Conservation (phyloP, 139 green algal species). For the Desmodesmus armatus region DNA sequence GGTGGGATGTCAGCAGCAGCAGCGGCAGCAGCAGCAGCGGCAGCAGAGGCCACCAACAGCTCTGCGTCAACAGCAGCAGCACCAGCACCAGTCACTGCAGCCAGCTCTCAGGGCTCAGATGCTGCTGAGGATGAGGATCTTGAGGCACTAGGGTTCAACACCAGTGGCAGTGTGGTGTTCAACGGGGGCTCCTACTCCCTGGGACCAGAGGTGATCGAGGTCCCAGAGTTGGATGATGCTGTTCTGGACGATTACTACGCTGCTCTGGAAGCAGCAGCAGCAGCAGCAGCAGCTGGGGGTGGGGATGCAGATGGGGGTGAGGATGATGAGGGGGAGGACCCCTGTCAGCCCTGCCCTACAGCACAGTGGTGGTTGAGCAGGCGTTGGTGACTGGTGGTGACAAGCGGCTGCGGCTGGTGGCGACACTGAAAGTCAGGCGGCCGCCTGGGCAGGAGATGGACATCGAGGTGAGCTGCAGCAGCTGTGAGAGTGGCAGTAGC, state of each 20-base stretch:
- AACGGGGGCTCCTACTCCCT: constrained; percentile 63
- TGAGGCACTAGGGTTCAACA: constrained; percentile 62
- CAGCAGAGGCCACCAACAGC: neutral
- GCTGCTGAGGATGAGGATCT: constrained; percentile 51
- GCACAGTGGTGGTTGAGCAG: constrained; percentile 42
- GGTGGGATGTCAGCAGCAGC: neutral
- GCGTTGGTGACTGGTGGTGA: constrained; percentile 15
- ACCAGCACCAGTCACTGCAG: neutral
- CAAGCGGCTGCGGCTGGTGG: constrained; percentile 35
- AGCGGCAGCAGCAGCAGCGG: constrained; percentile 16
- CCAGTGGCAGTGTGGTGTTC: constrained; percentile 60
- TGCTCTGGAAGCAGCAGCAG: neutral
- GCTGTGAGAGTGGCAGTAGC: no score
- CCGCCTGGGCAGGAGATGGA: constrained; percentile 34
- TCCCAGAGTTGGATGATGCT: neutral
- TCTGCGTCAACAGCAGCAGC: neutral
- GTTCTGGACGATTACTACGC: neutral
- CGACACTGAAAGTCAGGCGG: constrained; percentile 44
- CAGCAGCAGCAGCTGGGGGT: neutral
- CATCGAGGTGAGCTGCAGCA: constrained; percentile 16
- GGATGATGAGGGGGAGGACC: neutral
- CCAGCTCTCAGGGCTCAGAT: neutral
- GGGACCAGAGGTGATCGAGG: constrained; percentile 55
- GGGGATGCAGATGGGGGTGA: neutral
- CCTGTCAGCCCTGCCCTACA: neutral